Evolutionary conservation across 31 red algal species (phyloP).

Genomic region (Endocladia muricata): DNA sequence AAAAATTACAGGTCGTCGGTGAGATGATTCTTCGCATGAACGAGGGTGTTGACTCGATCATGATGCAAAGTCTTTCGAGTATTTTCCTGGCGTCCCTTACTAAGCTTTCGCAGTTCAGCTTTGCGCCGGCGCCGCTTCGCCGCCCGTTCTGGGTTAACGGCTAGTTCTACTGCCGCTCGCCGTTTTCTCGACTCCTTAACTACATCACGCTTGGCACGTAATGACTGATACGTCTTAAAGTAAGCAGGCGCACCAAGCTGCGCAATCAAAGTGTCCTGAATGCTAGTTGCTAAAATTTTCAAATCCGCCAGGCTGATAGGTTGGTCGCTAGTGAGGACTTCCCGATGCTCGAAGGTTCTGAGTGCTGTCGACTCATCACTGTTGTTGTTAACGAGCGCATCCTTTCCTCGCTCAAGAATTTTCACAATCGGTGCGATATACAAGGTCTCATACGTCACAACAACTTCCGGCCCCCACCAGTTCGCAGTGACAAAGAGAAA

Average conservation of each 20-base stretch:
- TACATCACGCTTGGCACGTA: constrained; percentile 28
- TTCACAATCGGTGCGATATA: constrained; percentile 56
- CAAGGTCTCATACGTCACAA: constrained; percentile 19
- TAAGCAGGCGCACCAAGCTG: constrained; percentile 50
- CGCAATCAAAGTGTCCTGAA: constrained; percentile 58
- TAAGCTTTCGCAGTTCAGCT: constrained; percentile 16
- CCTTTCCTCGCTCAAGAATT: constrained; percentile 40
- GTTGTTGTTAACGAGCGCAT: neutral
- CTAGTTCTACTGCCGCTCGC: constrained; percentile 46
- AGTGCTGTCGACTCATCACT: too few relatives aligned
- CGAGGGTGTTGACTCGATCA: too few relatives aligned
- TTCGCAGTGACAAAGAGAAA: constrained; percentile 63
- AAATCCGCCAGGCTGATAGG: constrained; percentile 5
- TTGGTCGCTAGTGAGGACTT: neutral
- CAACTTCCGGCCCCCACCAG: constrained; percentile 48
- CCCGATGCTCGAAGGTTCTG: too few relatives aligned
- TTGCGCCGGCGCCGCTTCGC: constrained; percentile 55
- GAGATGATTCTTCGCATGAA: too few relatives aligned
- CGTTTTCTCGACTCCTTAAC: constrained; percentile 44
- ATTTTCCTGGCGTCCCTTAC: too few relatives aligned
- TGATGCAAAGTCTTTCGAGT: too few relatives aligned
- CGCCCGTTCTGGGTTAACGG: constrained; percentile 58
- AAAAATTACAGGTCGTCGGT: too few relatives aligned
- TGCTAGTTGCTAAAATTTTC: constrained; percentile 27
- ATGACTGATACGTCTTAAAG: constrained; percentile 46